Percentiles rank a stretch among this genome's conserved stretches.
These are phyloP conservation scores for Medicago arabica DNA, from an alignment of 306 rosid species.

Conservation along the genomic window DNA sequence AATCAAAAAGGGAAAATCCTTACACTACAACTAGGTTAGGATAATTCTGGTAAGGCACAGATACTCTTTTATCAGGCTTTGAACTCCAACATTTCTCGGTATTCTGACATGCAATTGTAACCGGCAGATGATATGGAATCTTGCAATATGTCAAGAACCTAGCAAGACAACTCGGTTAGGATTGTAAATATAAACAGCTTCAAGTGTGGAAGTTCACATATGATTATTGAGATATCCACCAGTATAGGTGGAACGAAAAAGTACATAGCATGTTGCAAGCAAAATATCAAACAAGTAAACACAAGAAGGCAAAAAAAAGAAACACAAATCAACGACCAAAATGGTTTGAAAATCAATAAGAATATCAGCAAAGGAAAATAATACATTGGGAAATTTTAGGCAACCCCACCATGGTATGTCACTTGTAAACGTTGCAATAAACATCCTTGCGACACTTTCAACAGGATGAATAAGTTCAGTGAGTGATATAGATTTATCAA, in stretches of 20 bases:
- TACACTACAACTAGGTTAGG: slow-evolving; percentile 73
- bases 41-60: slow-evolving; percentile 63
- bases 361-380: slow-evolving; percentile 33
- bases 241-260: neutral
- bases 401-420: slow-evolving; percentile 71
- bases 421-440: slow-evolving; percentile 80
- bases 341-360: neutral
- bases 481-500: slow-evolving; percentile 55
- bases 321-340: neutral
- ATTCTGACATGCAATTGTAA: slow-evolving; percentile 77
- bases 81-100: slow-evolving; percentile 80
- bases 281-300: slow-evolving; percentile 7
- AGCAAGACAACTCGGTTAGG: slow-evolving; percentile 39
- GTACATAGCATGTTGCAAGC: slow-evolving; percentile 4
- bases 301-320: slow-evolving; percentile 14
- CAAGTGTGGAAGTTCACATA: slow-evolving; percentile 10
- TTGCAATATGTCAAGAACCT: slow-evolving; percentile 77
- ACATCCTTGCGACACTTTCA: slow-evolving; percentile 63
- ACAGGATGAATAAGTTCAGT: slow-evolving; percentile 76
- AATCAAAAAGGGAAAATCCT: slow-evolving; percentile 35
- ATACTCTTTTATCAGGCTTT: slow-evolving; percentile 61
- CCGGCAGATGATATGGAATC: slow-evolving; percentile 70
- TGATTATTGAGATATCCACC: slow-evolving; percentile 6
- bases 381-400: slow-evolving; percentile 35
- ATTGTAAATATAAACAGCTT: slow-evolving; percentile 25